These are phyloP conservation scores for Coemansia sp. DNA, from an alignment of 192 early-diverging fungal species.

Conservation along the genomic window DNA sequence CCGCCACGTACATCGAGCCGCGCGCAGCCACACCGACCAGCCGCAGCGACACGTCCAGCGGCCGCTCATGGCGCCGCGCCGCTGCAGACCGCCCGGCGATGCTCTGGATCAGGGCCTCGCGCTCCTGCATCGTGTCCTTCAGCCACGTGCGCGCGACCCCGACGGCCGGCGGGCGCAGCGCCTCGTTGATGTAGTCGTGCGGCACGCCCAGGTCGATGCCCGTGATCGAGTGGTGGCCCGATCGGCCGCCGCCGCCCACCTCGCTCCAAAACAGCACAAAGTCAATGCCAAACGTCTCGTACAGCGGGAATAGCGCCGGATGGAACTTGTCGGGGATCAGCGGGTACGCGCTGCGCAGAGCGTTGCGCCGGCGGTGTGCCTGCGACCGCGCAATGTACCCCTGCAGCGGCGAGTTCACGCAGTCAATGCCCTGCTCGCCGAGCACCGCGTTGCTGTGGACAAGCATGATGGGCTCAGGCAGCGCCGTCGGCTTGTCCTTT, in stretches of 20 bases:
- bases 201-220: slow-evolving; percentile 88
- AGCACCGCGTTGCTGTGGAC: slow-evolving; percentile 48
- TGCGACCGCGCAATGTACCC: slow-evolving; percentile 70
- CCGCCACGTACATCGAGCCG: slow-evolving; percentile 7
- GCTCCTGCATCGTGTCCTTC: slow-evolving; percentile 39
- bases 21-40: background rate
- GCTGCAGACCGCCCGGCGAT: slow-evolving; percentile 17
- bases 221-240: slow-evolving; percentile 89
- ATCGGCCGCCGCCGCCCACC: slow-evolving; percentile 13
- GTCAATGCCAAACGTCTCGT: slow-evolving; percentile 85
- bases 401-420: slow-evolving; percentile 61
- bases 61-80: slow-evolving; percentile 19
- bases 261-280: slow-evolving; percentile 78
- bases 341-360: slow-evolving; percentile 66
- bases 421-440: slow-evolving; percentile 55
- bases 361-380: slow-evolving; percentile 66
- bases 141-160: slow-evolving; percentile 51
- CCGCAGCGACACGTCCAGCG: slow-evolving; percentile 29
- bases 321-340: slow-evolving; percentile 60
- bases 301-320: slow-evolving; percentile 73
- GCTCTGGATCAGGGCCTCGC: slow-evolving; percentile 35
- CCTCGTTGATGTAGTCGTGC: slow-evolving; percentile 63
- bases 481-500: slow-evolving; percentile 24
- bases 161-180: slow-evolving; percentile 42
- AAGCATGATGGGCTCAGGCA: slow-evolving; percentile 25